Evolutionary conservation across 164 flowering plant genomes (phyloP), one percentile per base, ranked within the genome.

Genomic region (Brasenia schreberi): DNA sequence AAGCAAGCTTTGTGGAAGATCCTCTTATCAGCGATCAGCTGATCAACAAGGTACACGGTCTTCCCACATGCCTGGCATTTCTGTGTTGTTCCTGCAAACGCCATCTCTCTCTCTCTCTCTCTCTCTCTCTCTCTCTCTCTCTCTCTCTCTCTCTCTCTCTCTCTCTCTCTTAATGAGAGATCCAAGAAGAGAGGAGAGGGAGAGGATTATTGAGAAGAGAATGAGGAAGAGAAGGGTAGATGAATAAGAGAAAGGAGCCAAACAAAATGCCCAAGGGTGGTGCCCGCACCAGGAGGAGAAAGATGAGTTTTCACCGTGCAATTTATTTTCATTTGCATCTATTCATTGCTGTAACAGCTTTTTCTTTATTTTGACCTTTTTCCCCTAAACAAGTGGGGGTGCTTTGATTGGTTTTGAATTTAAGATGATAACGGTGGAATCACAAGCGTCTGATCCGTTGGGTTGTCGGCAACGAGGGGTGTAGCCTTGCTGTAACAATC

Each of bases 31-130:
- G 62, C 62, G 12, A 23, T 60, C 5, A 60, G 17, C 62, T 60
- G 14, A 60, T 60, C 62, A 18, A 60, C 62, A 9, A 60, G 62
- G 19, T 60, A 60, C 10, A 33, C 39, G 4, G 39, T 33, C 39
- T 3, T 33, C 3, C 3, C 39, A 4, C 39, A 33, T 33, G 39
- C 4, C 39, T 33, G 39, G 39, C 39, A 33, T 33, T 33, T 33
- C 39, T 33, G 39, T 33, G 39, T 33, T 74, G 96, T 89, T 73
- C 96, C 96, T 74, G 89, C 88, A 75, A 88, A 88, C 44, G 97
- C 90, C 96, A 89, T 88, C 56, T 53, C 73, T 75, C 67, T 64
- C 17, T 33, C 62, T 23, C 19, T 12, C 17, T 63, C 49, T 59
- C 5, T 56, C 16, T 56, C 16, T 56, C 59, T 56, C 59, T 56